These are phyloP conservation scores for Letharia columbiana DNA, from an alignment of 495 filamentous ascomycete genomes.

Conservation along the genomic window DNA sequence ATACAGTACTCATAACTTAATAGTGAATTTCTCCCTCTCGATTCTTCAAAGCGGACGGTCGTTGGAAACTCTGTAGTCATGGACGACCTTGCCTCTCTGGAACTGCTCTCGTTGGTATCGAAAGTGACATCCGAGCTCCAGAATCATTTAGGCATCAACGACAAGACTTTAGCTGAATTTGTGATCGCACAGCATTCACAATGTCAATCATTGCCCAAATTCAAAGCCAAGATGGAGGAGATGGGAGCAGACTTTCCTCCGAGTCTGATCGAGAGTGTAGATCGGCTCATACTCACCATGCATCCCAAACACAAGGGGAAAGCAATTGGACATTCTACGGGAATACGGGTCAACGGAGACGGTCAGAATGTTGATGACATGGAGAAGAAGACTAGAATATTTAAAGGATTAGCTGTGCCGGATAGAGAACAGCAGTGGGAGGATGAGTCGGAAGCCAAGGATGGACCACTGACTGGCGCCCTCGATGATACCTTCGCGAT, in stretches of 20 bases:
- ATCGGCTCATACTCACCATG: constrained; percentile 79
- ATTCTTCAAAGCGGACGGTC: not conserved
- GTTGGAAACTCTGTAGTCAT: constrained; percentile 37
- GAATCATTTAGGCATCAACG: constrained; percentile 86
- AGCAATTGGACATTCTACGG: constrained; percentile 20
- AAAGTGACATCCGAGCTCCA: constrained; percentile 90
- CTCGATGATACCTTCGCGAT: constrained; percentile 93
- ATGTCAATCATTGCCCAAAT: constrained; percentile 57
- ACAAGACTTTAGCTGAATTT: constrained; percentile 93
- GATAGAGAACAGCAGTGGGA: constrained; percentile 60
- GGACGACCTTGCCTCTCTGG: constrained; percentile 85
- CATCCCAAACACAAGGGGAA: constrained; percentile 62
- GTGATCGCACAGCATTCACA: constrained; percentile 82
- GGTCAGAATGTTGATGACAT: constrained; percentile 41
- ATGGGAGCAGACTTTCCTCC: constrained; percentile 83
- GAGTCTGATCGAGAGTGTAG: constrained; percentile 83
- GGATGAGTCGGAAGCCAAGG: constrained; percentile 34
- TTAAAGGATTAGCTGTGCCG: constrained; percentile 82
- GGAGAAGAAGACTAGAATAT: constrained; percentile 63
- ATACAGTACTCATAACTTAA: not conserved
- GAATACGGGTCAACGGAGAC: constrained; percentile 25
- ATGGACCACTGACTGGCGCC: constrained; percentile 43
- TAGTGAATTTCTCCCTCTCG: not conserved
- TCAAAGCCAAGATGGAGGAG: constrained; percentile 59
- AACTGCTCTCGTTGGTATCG: constrained; percentile 86